Evolutionary conservation across 208 protist genomes (phyloP), one percentile per base, ranked within the genome.

Genomic region (Trypanosoma brucei): DNA sequence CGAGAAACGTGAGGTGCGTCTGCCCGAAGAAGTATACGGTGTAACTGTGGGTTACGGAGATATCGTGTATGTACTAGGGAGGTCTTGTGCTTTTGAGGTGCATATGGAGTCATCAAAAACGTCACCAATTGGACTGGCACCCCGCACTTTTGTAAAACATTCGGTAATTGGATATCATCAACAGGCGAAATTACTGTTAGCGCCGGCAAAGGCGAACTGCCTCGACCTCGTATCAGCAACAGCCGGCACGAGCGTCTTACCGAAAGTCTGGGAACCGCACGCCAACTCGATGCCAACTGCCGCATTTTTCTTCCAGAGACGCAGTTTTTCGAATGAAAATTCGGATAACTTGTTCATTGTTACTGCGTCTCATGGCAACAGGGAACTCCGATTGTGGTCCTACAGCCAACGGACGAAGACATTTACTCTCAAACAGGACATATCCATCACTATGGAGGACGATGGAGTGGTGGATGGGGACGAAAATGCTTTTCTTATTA

Each of bases 211-310:
- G 67, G 75, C 59, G 34, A 81, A 83, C 36, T 81, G 84, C 48
- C 75, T 93, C 54, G 84, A 92, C 62, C 75, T 93, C 61, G 76
- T 93, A 54, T 91, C 80, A 7, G 76, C 70, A 49, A 69, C 66
- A 7, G 85, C 77, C 5, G 71, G 72, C 40, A 82, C 76, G 65
- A 93, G 82, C 55, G 69, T 84, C 6, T 70, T 93, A 37, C 67
- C 77, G 30, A 86, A 83, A 52, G 76, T 78, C 49, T 95, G 90
- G 86, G 84, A 93, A 71, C 90, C 90, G 13, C 90, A 95, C 52
- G 70, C 77, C 49, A 84, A 82, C 53, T 66, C 57, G 34, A 68
- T 73, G 60, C 86, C 90, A n/a, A 87, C 83, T 6, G 87, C 84
- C 52, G 86, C 90, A n/a, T 81, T 75, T 73, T 92, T 95, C 68